These are phyloP conservation scores for Eragrostis nindensis DNA, from an alignment of 176 grass and related monocot species.

Conservation along the genomic window DNA sequence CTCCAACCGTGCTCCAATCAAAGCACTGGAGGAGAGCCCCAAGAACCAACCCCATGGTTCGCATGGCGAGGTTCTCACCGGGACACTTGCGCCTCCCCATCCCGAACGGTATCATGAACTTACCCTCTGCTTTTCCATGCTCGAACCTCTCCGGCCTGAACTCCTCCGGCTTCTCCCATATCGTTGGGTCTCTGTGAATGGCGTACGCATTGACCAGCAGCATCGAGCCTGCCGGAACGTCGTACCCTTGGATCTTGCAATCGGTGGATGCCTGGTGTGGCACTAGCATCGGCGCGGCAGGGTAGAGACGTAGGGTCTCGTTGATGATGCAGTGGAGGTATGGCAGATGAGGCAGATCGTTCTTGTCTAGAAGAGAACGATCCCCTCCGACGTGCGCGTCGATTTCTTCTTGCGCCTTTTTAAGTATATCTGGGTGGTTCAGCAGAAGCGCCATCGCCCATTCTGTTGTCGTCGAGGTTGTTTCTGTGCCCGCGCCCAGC, in stretches of 20 bases:
- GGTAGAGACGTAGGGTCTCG: slow-evolving; percentile 75
- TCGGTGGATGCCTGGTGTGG: slow-evolving; percentile 57
- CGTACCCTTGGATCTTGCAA: slow-evolving; percentile 68
- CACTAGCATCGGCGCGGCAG: slow-evolving; percentile 52
- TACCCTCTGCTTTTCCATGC: slow-evolving; percentile 19
- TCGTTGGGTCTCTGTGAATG: slow-evolving; percentile 56
- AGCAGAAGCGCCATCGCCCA: slow-evolving; percentile 73
- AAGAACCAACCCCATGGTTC: slow-evolving; percentile 43
- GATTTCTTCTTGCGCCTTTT: slow-evolving; percentile 54
- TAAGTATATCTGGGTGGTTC: slow-evolving; percentile 56
- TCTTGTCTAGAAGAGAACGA: slow-evolving; percentile 42
- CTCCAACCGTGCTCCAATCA: slow-evolving; percentile 52
- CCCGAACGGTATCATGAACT: slow-evolving; percentile 65
- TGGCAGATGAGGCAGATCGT: slow-evolving; percentile 50
- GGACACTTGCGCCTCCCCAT: slow-evolving; percentile 68
- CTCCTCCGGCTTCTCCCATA: slow-evolving; percentile 46
- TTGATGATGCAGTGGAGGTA: slow-evolving; percentile 65
- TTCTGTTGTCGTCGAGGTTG: slow-evolving; percentile 51
- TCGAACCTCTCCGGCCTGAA: slow-evolving; percentile 72
- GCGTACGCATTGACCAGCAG: slow-evolving; percentile 68
- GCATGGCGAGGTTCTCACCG: slow-evolving; percentile 62
- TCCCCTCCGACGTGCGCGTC: slow-evolving; percentile 33
- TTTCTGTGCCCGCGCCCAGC: slow-evolving; percentile 71
- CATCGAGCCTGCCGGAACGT: slow-evolving; percentile 52
- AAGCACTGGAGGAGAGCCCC: slow-evolving; percentile 74